Conservation (phyloP, 2,329 filamentous ascomycete genomes). For the Cryphonectria radicalis region DNA sequence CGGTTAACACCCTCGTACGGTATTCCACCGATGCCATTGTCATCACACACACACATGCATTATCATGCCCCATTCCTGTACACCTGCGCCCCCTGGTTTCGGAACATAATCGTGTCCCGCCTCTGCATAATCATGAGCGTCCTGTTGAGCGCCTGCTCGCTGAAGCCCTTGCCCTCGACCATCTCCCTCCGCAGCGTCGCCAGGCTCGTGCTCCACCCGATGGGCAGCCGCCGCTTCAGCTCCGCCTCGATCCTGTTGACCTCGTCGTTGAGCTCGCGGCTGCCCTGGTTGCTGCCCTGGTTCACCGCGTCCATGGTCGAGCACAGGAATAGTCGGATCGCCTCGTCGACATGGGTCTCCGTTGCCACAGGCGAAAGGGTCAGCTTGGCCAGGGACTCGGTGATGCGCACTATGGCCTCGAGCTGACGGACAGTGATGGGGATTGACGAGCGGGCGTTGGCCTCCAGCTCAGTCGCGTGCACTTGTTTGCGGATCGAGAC, state of each 20-base stretch:
- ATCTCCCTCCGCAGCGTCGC: slow-evolving; percentile 87
- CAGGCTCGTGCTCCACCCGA: slow-evolving; percentile 93
- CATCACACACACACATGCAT: not conserved
- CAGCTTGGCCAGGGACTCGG: slow-evolving; percentile 92
- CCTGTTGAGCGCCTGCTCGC: slow-evolving; percentile 81
- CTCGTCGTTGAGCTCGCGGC: slow-evolving; percentile 89
- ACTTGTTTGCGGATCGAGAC: slow-evolving; percentile 95
- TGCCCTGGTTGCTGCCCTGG: slow-evolving; percentile 81
- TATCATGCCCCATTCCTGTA: slow-evolving; percentile 71
- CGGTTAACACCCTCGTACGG: slow-evolving; percentile 15
- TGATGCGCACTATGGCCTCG: slow-evolving; percentile 96
- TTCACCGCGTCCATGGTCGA: slow-evolving; percentile 98
- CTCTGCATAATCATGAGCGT: slow-evolving; percentile 85
- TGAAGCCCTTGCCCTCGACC: slow-evolving; percentile 88
- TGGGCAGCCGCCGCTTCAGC: slow-evolving; percentile 82
- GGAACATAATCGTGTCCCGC: slow-evolving; percentile 82
- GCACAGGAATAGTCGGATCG: slow-evolving; percentile 93
- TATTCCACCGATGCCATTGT: not conserved
- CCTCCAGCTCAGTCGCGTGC: slow-evolving; percentile 85
- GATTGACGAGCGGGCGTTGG: slow-evolving; percentile 89
- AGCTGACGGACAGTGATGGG: slow-evolving; percentile 97
- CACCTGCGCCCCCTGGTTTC: slow-evolving; percentile 75
- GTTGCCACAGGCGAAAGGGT: slow-evolving; percentile 84
- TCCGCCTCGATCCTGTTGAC: slow-evolving; percentile 86
- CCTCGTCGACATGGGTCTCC: slow-evolving; percentile 93